These are phyloP conservation scores for Nigrospora osmanthi DNA, from an alignment of 2,329 filamentous ascomycete genomes.

Conservation along the genomic window DNA sequence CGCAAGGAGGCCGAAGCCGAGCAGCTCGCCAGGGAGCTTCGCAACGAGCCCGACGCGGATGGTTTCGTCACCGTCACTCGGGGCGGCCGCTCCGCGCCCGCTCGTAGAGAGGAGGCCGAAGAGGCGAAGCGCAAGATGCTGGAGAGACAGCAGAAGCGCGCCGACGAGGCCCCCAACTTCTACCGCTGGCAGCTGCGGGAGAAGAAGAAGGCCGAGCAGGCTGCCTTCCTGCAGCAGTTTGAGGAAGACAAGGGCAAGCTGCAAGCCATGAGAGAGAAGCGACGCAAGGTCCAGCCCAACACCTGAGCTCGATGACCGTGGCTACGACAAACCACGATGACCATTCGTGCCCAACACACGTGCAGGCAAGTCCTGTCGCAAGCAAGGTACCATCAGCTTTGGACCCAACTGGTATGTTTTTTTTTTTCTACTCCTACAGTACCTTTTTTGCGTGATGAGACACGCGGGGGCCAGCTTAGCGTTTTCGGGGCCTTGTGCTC, in stretches of 20 bases:
- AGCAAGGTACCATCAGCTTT: neutral
- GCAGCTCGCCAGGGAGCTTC: constrained; percentile 54
- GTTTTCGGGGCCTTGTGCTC: constrained; percentile 15
- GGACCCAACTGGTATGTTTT: constrained; percentile 6
- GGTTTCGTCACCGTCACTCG: constrained; percentile 89
- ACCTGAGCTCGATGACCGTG: neutral
- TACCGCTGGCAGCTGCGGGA: constrained; percentile 80
- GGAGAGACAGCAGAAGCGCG: constrained; percentile 56
- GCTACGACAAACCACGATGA: neutral
- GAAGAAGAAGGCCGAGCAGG: constrained; percentile 68
- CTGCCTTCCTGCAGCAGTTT: constrained; percentile 62
- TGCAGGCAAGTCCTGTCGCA: neutral
- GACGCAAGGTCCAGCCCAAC: constrained; percentile 43
- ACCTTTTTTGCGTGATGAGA: constrained; percentile 34
- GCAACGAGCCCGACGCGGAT: constrained; percentile 84
- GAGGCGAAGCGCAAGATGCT: constrained; percentile 50
- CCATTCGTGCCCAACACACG: neutral
- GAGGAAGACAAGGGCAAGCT: constrained; percentile 70
- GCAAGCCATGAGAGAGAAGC: constrained; percentile 60
- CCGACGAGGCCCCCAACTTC: constrained; percentile 61
- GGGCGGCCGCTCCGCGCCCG: constrained; percentile 68
- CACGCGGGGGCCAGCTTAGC: constrained; percentile 44
- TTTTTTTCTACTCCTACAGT: neutral
- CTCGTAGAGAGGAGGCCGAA: constrained; percentile 62
- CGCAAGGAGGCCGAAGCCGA: constrained; percentile 57